A percentile compares a stretch with the other conserved stretches of the same genome.
Evolutionary conservation across 768 basidiomycete species (phyloP).

Genomic region (Auricularia sp.): DNA sequence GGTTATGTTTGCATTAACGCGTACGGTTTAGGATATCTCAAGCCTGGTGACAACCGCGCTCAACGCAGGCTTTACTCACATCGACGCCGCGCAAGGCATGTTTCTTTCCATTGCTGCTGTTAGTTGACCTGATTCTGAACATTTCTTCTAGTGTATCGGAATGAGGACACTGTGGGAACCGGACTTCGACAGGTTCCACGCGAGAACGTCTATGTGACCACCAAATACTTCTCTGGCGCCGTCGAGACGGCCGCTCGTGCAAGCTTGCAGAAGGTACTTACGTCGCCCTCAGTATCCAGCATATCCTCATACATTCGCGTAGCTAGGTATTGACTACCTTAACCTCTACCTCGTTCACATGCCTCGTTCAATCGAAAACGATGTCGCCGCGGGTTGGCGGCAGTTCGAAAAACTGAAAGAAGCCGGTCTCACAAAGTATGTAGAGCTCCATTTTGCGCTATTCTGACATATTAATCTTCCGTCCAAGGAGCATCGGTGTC

Average conservation of each 20-base stretch:
- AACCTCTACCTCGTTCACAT: constrained; percentile 64
- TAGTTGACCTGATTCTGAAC: not conserved
- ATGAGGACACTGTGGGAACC: not conserved
- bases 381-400: constrained; percentile 53
- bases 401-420: constrained; percentile 49
- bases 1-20: not conserved
- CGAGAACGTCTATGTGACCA: not conserved
- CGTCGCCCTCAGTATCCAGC: not conserved
- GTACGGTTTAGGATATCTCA: not conserved
- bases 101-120: not conserved
- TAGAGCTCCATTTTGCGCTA: not conserved
- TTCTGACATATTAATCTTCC: not conserved
- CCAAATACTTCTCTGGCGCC: not conserved
- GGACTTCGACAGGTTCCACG: not conserved
- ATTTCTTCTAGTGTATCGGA: not conserved
- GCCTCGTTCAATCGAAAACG: constrained; percentile 42
- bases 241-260: not conserved
- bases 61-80: not conserved
- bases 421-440: constrained; percentile 49
- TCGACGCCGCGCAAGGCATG: not conserved
- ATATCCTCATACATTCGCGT: not conserved
- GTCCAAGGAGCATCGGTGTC: constrained; percentile 54
- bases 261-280: not conserved
- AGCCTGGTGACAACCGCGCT: not conserved
- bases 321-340: constrained; percentile 58